A percentile compares a stretch with the other conserved stretches of the same genome.
These are phyloP conservation scores for Cyberlindnera nakhonratchasimensis DNA, from an alignment of 805 yeast species.

Conservation along the genomic window DNA sequence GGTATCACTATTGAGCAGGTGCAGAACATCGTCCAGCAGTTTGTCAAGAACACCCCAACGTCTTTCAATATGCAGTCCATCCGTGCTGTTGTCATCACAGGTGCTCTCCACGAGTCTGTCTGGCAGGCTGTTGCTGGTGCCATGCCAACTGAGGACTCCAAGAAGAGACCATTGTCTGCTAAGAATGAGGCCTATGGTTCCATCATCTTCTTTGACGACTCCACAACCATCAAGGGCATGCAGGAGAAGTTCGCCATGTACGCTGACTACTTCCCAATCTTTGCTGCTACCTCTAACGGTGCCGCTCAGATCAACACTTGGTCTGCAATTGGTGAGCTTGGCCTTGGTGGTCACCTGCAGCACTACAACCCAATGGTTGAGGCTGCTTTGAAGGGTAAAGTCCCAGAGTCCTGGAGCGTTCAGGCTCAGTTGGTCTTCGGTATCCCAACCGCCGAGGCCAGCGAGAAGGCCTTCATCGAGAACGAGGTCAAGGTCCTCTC, in stretches of 20 bases:
- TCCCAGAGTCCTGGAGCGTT: constrained; percentile 43
- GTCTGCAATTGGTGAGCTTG: constrained; percentile 43
- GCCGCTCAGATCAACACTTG: constrained; percentile 49
- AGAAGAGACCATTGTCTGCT: constrained; percentile 40
- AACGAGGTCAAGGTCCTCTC: constrained; percentile 38
- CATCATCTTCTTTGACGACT: constrained; percentile 46
- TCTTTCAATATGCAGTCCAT: constrained; percentile 49
- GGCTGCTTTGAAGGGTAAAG: constrained; percentile 37
- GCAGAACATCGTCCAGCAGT: constrained; percentile 38
- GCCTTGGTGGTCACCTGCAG: constrained; percentile 50
- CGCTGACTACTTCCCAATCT: constrained; percentile 44
- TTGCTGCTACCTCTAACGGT: constrained; percentile 46
- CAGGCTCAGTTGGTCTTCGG: constrained; percentile 52
- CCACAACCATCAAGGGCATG: constrained; percentile 35
- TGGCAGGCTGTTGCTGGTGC: constrained; percentile 43
- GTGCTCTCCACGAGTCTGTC: constrained; percentile 41
- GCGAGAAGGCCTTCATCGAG: constrained; percentile 40
- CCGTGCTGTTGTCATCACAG: constrained; percentile 46
- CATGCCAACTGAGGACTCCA: constrained; percentile 35
- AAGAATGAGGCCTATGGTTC: constrained; percentile 48
- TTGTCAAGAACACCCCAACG: constrained; percentile 48
- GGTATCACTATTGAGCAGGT: constrained; percentile 38
- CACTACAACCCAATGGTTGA: constrained; percentile 47
- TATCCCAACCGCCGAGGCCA: constrained; percentile 35
- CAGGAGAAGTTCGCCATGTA: constrained; percentile 42